These are phyloP conservation scores for Pythium sukuiense DNA, from an alignment of 352 stramenopile genomes.

Conservation along the genomic window DNA sequence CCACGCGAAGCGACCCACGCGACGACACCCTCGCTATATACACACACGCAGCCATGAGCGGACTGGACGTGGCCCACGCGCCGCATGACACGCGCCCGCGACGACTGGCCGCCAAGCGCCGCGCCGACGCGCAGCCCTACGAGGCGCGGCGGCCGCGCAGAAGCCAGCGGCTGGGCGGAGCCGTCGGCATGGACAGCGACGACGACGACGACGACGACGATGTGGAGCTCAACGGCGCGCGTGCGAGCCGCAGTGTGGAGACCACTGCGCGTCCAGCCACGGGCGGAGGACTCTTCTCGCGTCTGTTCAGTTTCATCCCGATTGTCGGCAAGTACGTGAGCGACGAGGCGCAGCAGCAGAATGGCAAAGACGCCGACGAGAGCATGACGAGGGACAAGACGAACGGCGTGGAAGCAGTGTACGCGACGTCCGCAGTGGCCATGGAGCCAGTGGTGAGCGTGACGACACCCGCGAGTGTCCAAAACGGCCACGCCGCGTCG, in stretches of 20 bases:
- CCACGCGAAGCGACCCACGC: constrained; percentile 11
- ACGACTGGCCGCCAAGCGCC: constrained; percentile 8
- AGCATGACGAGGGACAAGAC: constrained; percentile 19
- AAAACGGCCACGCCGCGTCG: constrained; percentile 16
- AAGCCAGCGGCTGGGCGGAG: constrained; percentile 39
- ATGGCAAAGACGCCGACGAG: constrained; percentile 26
- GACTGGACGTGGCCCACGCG: constrained; percentile 12
- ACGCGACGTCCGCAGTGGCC: neutral
- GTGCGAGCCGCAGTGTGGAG: neutral
- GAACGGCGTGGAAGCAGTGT: constrained; percentile 14
- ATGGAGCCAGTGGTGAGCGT: constrained; percentile 1
- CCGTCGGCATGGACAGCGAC: constrained; percentile 13
- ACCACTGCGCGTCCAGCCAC: constrained; percentile 4
- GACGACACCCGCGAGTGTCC: neutral
- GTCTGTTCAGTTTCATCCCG: constrained; percentile 65
- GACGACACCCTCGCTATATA: neutral
- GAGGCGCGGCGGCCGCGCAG: constrained; percentile 29
- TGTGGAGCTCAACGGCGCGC: constrained; percentile 23
- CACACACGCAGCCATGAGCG: constrained; percentile 27
- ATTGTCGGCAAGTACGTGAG: constrained; percentile 45
- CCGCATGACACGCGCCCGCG: constrained; percentile 7
- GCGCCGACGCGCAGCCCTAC: constrained; percentile 28
- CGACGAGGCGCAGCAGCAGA: constrained; percentile 9
- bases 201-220: constrained; percentile 15
- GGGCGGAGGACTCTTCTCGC: constrained; percentile 45